Percentiles rank a stretch among this genome's conserved stretches.
phyloP scores from a whole-genome alignment of 179 eudicot genomes.

The Silene vulgaris region DNA sequence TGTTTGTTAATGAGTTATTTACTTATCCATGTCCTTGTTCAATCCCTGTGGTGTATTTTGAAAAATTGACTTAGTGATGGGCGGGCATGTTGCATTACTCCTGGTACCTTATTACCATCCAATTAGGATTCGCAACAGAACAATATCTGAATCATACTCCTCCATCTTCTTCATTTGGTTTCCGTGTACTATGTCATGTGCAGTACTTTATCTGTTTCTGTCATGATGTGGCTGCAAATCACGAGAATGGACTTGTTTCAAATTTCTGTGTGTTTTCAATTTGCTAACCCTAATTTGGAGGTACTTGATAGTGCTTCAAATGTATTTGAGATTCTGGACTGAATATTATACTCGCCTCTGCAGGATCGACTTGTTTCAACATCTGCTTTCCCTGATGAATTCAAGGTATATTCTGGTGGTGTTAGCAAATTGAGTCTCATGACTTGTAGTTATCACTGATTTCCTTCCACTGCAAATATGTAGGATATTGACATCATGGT shows the following conservation, averaged over 20 bases:
- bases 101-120: background rate
- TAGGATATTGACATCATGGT: constrained; percentile 94
- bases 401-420: constrained; percentile 44
- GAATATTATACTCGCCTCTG: constrained; percentile 23
- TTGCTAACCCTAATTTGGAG: background rate
- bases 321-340: constrained; percentile 15
- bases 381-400: constrained; percentile 29
- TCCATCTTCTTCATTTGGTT: background rate
- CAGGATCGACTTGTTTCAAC: constrained; percentile 44
- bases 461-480: constrained; percentile 25
- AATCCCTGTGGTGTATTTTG: background rate
- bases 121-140: background rate
- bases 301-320: constrained; percentile 1
- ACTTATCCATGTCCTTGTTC: background rate
- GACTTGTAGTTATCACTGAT: constrained; percentile 24
- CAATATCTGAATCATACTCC: background rate
- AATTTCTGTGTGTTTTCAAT: background rate
- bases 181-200: background rate
- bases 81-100: background rate
- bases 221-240: background rate
- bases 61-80: constrained; percentile 1
- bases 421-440: constrained; percentile 20
- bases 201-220: background rate
- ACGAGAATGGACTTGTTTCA: background rate
- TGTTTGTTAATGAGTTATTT: constrained; percentile 10